A percentile compares a stretch with the other conserved stretches of the same genome.
Conservation (phyloP, 352 stramenopile species). For the Globisporangium nagaii region DNA sequence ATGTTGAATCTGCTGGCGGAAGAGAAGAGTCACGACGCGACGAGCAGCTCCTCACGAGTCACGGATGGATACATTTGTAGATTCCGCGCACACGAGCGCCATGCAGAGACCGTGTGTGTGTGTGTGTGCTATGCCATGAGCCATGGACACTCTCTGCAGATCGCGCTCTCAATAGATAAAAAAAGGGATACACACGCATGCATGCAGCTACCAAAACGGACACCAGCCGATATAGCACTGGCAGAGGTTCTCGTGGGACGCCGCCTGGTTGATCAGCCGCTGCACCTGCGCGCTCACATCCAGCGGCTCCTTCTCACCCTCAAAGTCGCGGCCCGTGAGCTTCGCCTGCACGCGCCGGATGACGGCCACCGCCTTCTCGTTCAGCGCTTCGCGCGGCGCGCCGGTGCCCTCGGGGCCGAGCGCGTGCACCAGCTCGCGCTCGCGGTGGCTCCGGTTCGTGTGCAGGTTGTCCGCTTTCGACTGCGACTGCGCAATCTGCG, state of each 20-base stretch:
- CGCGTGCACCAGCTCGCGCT: constrained; percentile 73
- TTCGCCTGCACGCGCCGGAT: constrained; percentile 99
- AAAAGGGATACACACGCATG: neutral
- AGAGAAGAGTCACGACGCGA: too few species aligned
- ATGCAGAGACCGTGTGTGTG: too few species aligned
- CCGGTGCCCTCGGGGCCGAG: constrained; percentile 75
- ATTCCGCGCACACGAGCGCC: too few species aligned
- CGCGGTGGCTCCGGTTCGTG: constrained; percentile 73
- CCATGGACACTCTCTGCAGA: too few species aligned
- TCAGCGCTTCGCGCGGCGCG: constrained; percentile 85
- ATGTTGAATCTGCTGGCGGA: neutral
- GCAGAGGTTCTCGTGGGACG: constrained; percentile 98
- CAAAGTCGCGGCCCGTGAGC: constrained; percentile 97
- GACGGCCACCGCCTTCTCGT: constrained; percentile 95
- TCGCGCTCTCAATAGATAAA: constrained; percentile 3
- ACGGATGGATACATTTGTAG: too few species aligned
- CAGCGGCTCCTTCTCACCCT: constrained; percentile 62
- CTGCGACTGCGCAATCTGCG: constrained; percentile 42
- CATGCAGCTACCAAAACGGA: constrained; percentile 68
- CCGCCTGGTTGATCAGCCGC: constrained; percentile 97
- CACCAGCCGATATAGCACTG: constrained; percentile 99
- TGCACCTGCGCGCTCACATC: constrained; percentile 89
- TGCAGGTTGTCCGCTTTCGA: constrained; percentile 44
- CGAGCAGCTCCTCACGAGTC: too few species aligned
- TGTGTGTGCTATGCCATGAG: too few species aligned